Base-by-base conservation (phyloP, 78 protist genomes). In the Protostelium mycophagum region DNA sequence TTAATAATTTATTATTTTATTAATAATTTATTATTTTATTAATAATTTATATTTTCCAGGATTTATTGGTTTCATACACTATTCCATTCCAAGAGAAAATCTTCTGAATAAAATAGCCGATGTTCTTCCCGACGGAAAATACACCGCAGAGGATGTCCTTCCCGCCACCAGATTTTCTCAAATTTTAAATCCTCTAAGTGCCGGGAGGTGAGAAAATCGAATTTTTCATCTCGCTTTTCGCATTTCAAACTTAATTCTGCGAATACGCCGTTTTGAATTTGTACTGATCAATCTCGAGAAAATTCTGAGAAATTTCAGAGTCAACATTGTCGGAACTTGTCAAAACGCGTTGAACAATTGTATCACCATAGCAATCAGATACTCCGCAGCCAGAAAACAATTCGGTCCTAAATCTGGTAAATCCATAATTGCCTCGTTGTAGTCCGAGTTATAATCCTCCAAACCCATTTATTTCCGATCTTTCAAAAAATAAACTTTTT, bases 81-180 rank as follows among this genome's bases (percentile, higher is more conserved):
- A 93, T 51, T 37, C 96, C n/a, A 90, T 95, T 35, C 97, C 97
- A 83, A 38, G 97, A 28, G 97, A 95, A 35, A 90, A 87, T 1
- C 84, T 95, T 0, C 88, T 95, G 31, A 95, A 95, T 36, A 88
- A 87, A 34, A 89, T 87, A 86, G 89, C 92, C 86, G 97, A 95
- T 38, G 97, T 95, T 0, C 34, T 83, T 36, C 35, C 28, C 35
- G 94, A 95, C 34, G 96, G 94, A 28, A 89, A 89, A 36, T 91
- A 90, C 38, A 89, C 86, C 0, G 51, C 96, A 0, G 29, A 83
- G 63, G 5, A 37, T 0, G 73, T 36, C 36, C 91, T 1, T 29
- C 31, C 84, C 83, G 87, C 35, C 89, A 16, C 34, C 63, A 51
- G 73, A 16, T 51, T 51, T 16, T 5, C 73, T 25, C 31, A 5